Conservation (phyloP, 768 basidiomycete genomes). For the Russula lepida region DNA sequence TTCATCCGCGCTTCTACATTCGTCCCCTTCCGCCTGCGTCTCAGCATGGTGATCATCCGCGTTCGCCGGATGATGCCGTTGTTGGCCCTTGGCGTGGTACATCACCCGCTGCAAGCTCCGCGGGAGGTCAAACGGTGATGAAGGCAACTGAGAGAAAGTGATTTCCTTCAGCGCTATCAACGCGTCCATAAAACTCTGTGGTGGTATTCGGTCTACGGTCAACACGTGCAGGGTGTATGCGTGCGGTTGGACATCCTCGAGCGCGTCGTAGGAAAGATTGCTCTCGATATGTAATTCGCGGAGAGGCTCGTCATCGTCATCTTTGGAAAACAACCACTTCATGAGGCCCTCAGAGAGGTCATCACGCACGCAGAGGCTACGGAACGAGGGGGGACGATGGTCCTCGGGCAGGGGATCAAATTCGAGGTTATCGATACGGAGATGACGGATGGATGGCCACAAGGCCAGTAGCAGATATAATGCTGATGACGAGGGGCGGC, state of each 20-base stretch:
- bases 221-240: constrained; percentile 7
- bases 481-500: constrained; percentile 11
- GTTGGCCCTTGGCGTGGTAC: not conserved
- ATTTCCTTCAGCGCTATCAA: constrained; percentile 8
- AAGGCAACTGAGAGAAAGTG: constrained; percentile 4
- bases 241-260: not conserved
- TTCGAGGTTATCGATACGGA: constrained; percentile 12
- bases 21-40: not conserved
- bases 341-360: constrained; percentile 4
- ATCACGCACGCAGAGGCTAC: constrained; percentile 6
- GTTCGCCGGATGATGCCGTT: not conserved
- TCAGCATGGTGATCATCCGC: not conserved
- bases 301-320: constrained; percentile 6
- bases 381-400: constrained; percentile 1
- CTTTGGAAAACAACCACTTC: constrained; percentile 6
- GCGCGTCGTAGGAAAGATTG: not conserved
- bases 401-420: constrained; percentile 7
- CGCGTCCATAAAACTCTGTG: constrained; percentile 8
- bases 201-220: constrained; percentile 7
- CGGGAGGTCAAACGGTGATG: not conserved
- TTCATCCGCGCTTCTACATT: not conserved
- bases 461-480: constrained; percentile 6
- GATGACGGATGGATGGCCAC: constrained; percentile 13
- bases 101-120: not conserved
- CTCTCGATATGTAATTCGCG: constrained; percentile 13